These are phyloP conservation scores for Myrmaecium sp. DNA, from an alignment of 2,329 filamentous ascomycete genomes.

Conservation along the genomic window DNA sequence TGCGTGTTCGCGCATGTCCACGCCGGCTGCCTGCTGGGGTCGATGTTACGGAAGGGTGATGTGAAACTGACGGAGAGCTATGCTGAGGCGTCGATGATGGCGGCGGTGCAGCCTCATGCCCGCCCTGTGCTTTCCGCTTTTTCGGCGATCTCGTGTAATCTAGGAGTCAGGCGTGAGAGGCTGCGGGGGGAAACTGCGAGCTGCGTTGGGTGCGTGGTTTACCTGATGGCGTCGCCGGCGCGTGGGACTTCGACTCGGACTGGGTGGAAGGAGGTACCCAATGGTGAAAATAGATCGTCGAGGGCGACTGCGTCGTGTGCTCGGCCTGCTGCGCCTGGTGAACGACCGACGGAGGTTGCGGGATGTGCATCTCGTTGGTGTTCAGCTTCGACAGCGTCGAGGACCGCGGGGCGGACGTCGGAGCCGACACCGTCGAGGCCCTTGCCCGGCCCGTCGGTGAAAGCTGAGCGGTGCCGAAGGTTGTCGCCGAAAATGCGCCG, in stretches of 20 bases:
- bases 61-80: constrained; percentile 6
- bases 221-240: constrained; percentile 59
- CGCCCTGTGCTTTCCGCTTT: constrained; percentile 59
- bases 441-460: constrained; percentile 16
- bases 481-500: constrained; percentile 21
- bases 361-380: constrained; percentile 34
- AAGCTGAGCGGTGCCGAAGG: constrained; percentile 13
- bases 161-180: constrained; percentile 32
- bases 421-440: constrained; percentile 12
- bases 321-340: constrained; percentile 38
- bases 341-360: constrained; percentile 26
- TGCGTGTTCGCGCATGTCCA: constrained; percentile 5
- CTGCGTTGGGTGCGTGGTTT: constrained; percentile 26
- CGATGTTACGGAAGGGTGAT: constrained; percentile 4
- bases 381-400: constrained; percentile 33
- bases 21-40: constrained; percentile 4
- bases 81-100: constrained; percentile 34
- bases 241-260: constrained; percentile 40
- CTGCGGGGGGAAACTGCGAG: constrained; percentile 31
- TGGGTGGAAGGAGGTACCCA: constrained; percentile 70
- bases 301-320: constrained; percentile 49
- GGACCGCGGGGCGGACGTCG: constrained; percentile 27
- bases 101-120: constrained; percentile 33
- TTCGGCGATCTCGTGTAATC: constrained; percentile 61
- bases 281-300: constrained; percentile 73